A percentile compares a stretch with the other conserved stretches of the same genome.
phyloP scores from a whole-genome alignment of 768 basidiomycete species.

The Lentinus tigrinus region DNA sequence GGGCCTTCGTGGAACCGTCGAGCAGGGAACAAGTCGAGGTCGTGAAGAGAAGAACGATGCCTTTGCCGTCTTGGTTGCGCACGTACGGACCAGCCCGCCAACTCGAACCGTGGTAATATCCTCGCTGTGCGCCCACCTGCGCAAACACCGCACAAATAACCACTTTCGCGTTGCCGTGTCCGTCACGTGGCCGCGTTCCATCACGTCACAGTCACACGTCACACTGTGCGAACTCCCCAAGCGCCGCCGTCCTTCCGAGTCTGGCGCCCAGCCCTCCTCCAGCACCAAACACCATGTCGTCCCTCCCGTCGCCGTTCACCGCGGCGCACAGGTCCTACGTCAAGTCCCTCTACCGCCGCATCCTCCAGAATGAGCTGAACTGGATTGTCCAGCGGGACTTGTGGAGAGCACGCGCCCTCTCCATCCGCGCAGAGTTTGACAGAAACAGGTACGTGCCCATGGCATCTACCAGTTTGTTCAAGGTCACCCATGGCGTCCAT shows the following conservation, averaged over 20 bases:
- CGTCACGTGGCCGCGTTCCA: conserved; percentile 14
- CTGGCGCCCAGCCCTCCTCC: not conserved
- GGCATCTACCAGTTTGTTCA: not conserved
- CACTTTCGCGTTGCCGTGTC: conserved; percentile 5
- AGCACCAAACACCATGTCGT: conserved; percentile 20
- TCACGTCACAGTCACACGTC: not conserved
- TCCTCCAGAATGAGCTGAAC: conserved; percentile 82
- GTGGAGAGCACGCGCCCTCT: conserved; percentile 82
- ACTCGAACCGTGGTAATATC: conserved; percentile 31
- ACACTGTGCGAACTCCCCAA: conserved; percentile 9
- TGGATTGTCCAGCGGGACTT: conserved; percentile 86
- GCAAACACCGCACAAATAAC: conserved; percentile 21
- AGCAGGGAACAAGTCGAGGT: conserved; percentile 32
- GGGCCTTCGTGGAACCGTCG: conserved; percentile 39
- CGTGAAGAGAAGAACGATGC: conserved; percentile 22
- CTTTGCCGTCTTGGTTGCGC: conserved; percentile 1
- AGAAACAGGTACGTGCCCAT: conserved; percentile 67
- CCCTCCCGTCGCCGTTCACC: conserved; percentile 53
- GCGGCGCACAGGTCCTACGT: conserved; percentile 79
- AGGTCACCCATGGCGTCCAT: not conserved
- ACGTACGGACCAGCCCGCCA: not conserved
- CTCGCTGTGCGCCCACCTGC: conserved; percentile 27
- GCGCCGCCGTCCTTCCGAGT: conserved; percentile 1
- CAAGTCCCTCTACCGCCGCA: conserved; percentile 88
- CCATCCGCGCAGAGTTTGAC: conserved; percentile 93